Evolutionary conservation across 108 stramenopile species (phyloP).

Genomic region (Nannochloropsis oceanica): DNA sequence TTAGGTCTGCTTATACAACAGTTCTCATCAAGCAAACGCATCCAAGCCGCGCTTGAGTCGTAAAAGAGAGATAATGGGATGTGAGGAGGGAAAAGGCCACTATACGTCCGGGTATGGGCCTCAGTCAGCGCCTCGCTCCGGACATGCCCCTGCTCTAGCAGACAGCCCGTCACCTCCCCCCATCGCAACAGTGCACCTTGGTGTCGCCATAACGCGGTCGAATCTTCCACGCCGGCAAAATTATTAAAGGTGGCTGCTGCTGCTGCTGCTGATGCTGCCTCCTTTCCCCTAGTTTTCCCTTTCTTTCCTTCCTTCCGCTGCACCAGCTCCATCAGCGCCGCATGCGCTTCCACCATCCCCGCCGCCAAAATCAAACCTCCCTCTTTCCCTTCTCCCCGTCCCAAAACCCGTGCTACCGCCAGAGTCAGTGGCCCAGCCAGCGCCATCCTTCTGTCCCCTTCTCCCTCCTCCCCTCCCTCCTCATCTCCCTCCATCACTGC

Average conservation of each 20-base stretch:
- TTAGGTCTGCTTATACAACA: background rate
- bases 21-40: background rate
- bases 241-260: background rate
- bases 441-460: background rate
- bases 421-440: background rate
- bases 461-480: background rate
- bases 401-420: background rate
- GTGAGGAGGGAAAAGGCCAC: background rate
- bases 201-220: background rate
- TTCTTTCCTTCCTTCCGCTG: background rate
- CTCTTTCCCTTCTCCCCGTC: background rate
- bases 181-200: background rate
- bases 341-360: background rate
- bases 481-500: constrained; percentile 18
- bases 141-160: background rate
- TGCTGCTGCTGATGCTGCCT: background rate
- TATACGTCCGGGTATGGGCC: background rate
- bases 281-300: background rate
- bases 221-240: background rate
- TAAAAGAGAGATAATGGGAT: no score
- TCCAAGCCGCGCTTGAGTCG: background rate
- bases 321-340: background rate
- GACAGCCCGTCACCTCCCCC: background rate
- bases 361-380: background rate
- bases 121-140: background rate